Base-by-base conservation (phyloP, 2,329 filamentous ascomycete species). In the Coniochaeta sp. region DNA sequence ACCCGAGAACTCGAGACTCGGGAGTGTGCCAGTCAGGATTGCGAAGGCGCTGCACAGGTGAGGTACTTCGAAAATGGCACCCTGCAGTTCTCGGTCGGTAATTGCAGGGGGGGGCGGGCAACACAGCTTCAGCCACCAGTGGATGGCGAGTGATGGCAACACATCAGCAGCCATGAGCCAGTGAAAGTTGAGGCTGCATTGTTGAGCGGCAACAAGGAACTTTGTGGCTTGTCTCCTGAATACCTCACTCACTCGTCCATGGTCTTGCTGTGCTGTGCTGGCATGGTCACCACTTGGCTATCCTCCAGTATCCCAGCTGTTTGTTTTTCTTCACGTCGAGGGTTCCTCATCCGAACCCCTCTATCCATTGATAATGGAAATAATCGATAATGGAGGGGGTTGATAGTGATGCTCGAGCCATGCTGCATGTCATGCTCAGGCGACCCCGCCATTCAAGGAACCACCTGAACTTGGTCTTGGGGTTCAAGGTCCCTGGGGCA, bases 371-470 rank as follows among this genome's bases (percentile, higher is more conserved):
- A 52, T 52, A 47, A 44, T 52, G 26, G 47, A 52, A 24, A 55
- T 30, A 58, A 58, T 44, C 38, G 58, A 61, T 62, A 50, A 52
- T 52, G 24, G 47, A 52, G 47, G 47, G 47, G 47, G 47, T n/a
- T 47, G 47, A 52, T 52, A 30, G 6, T 24, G 42, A 24, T 24
- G 19, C 19, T 26, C 19, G 22, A 47, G 42, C 42, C 58, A 58
- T 63, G 60, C 40, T 63, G 40, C 40, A 52, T 47, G 24, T 52
- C 47, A 52, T 52, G 47, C 12, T 52, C 47, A 26, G 26, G 10
- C 47, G 47, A 52, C 47, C 47, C 47, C 47, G 47, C 47, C 47
- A 52, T 52, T 24, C 2, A 52, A 47, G 4, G 47, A n/a, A 30
- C 22, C 47, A 52, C 47, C 47, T 52, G 47, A 52, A 52, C 47